Conservation (phyloP, 2,329 filamentous ascomycete genomes). For the Epichloe scottii region DNA sequence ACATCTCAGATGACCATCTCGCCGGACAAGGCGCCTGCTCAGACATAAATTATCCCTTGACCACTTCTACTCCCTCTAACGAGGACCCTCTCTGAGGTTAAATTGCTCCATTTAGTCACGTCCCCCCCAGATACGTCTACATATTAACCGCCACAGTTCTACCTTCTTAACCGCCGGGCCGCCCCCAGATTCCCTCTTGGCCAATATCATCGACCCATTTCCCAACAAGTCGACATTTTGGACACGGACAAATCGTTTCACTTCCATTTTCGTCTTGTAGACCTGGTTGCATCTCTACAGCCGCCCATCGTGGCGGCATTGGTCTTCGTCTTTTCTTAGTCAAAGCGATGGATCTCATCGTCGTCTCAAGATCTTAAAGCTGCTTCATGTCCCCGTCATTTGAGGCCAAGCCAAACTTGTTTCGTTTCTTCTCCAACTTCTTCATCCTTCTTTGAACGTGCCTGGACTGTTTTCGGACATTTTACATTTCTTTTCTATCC, state of each 20-base stretch:
- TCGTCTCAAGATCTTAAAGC: constrained; percentile 9
- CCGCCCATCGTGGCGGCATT: constrained; percentile 1
- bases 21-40: neutral
- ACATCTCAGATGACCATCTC: neutral
- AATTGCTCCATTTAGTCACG: neutral
- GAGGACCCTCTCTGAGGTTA: neutral
- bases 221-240: constrained; percentile 27
- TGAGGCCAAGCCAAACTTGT: constrained; percentile 14
- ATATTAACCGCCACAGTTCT: neutral
- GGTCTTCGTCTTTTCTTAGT: neutral
- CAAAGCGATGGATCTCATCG: neutral
- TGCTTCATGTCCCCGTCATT: constrained; percentile 9
- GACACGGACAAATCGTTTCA: constrained; percentile 43
- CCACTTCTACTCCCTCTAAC: neutral
- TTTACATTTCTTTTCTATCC: neutral
- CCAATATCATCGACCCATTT: constrained; percentile 39
- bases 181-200: constrained; percentile 23
- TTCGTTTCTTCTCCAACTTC: constrained; percentile 2
- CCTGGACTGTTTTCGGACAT: neutral
- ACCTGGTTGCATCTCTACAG: constrained; percentile 8
- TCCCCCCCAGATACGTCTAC: neutral
- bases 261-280: constrained; percentile 13
- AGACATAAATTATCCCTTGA: neutral
- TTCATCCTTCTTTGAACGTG: neutral
- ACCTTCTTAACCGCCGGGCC: constrained; percentile 10